Conservation (phyloP, 2,329 filamentous ascomycete species). For the Aspergillus sp. region DNA sequence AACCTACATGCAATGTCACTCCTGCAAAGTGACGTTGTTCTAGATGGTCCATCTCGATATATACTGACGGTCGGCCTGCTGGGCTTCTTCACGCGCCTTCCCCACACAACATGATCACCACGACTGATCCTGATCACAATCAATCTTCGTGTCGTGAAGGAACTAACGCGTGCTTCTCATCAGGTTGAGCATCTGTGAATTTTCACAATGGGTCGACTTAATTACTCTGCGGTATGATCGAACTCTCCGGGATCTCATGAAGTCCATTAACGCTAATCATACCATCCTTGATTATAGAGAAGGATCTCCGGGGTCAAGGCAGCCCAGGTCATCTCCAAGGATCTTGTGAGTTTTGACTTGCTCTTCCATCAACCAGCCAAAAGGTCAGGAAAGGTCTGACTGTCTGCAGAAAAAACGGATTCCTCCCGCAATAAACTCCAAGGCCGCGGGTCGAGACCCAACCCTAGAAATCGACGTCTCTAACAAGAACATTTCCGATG, state of each 20-base stretch:
- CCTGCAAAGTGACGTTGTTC: neutral
- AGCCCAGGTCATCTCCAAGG: constrained; percentile 46
- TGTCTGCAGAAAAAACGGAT: constrained; percentile 36
- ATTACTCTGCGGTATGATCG: constrained; percentile 39
- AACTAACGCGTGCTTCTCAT: neutral
- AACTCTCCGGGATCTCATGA: neutral
- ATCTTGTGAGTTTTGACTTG: constrained; percentile 35
- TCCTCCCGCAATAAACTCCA: constrained; percentile 27
- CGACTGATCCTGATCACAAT: neutral
- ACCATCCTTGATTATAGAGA: constrained; percentile 31
- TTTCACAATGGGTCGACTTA: constrained; percentile 39
- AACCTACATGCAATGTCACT: neutral
- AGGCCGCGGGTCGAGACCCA: constrained; percentile 31
- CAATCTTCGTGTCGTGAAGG: neutral
- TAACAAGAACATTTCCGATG: constrained; percentile 47
- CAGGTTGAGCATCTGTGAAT: neutral
- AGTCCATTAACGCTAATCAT: neutral
- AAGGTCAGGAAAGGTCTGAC: neutral
- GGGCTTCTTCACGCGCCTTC: neutral
- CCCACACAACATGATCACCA: neutral
- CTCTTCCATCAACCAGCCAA: neutral
- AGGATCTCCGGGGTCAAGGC: constrained; percentile 47
- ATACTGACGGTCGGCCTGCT: neutral
- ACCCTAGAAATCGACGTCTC: constrained; percentile 47
- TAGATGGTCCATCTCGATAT: neutral